Evolutionary conservation across 2,329 filamentous ascomycete species (phyloP), one percentile per base, ranked within the genome.

Genomic region (Cytospora piceae): DNA sequence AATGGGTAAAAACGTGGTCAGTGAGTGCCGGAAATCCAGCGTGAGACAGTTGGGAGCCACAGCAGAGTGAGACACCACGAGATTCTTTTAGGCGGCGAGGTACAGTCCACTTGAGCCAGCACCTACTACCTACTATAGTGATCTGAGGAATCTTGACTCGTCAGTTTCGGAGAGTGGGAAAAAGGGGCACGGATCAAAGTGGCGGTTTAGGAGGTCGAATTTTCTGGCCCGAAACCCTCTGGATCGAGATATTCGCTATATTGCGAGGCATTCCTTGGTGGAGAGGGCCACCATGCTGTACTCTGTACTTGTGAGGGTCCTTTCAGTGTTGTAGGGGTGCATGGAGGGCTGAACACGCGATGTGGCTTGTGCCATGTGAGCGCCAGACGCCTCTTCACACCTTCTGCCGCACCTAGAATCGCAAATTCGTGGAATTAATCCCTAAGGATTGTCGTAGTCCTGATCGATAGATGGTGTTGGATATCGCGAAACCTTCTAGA

Each of bases 261-360:
- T 49, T 20, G 27, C 31, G n/a, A 27, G 31, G 37, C 60, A 54
- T 53, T 58, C 34, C 27, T 39, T 57, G 34, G 22, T 34, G 58
- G 52, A 39, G 32, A 31, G 58, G 52, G 34, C n/a, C 46, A 46
- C 2, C 8, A 46, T 27, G 39, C 42, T 15, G 61, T 61, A 54
- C 51, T 53, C 42, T 11, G 61, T 58, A 49, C 51, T 53, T 57
- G 34, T 34, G 27, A n/a, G 31, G 31, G 22, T 17, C 32, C 27
- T 14, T 22, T 39, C 27, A 37, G 2, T 9, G 34, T 11, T 15
- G 58, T 51, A 58, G 34, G 24, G 42, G 17, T n/a, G 34, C 34
- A 37, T 37, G 59, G 42, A 67, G 63, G 66, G 66, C 63, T 67
- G 63, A 67, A 63, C 59, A 68, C 63, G 63, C 63, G 63, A 63